Percentiles rank a stretch among this genome's conserved stretches.
These are phyloP conservation scores for Drechslera avenae DNA, from an alignment of 2,329 filamentous ascomycete genomes.

Conservation along the genomic window DNA sequence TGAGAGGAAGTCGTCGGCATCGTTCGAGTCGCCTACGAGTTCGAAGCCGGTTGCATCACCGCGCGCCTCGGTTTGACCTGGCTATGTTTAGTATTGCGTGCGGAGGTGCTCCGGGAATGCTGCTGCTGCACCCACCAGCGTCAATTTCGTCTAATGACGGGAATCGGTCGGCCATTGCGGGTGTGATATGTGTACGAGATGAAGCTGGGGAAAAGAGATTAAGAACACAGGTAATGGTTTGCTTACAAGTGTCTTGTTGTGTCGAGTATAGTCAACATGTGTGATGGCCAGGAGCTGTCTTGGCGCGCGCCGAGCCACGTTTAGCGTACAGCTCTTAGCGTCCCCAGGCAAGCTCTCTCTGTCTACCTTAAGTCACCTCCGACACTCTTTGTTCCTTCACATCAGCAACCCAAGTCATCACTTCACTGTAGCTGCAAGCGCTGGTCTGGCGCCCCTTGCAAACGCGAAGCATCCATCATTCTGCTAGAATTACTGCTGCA, in stretches of 20 bases:
- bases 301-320: slow-evolving; percentile 26
- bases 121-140: slow-evolving; percentile 50
- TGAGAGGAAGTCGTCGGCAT: slow-evolving; percentile 82
- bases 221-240: slow-evolving; percentile 24
- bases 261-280: slow-evolving; percentile 14
- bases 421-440: slow-evolving; percentile 20
- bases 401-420: slow-evolving; percentile 28
- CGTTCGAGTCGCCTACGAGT: slow-evolving; percentile 61
- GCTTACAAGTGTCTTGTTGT: slow-evolving; percentile 22
- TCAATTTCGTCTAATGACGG: slow-evolving; percentile 60
- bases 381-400: slow-evolving; percentile 19
- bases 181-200: slow-evolving; percentile 8
- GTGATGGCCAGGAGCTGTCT: slow-evolving; percentile 22
- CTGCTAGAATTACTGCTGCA: slow-evolving; percentile 6
- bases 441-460: slow-evolving; percentile 14
- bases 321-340: slow-evolving; percentile 29
- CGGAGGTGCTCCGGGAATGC: slow-evolving; percentile 27
- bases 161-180: slow-evolving; percentile 57
- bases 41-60: slow-evolving; percentile 53
- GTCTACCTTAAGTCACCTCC: background rate
- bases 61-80: slow-evolving; percentile 72
- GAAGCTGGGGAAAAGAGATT: background rate
- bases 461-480: slow-evolving; percentile 12
- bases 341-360: slow-evolving; percentile 19
- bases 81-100: slow-evolving; percentile 28